These are phyloP conservation scores for Aspergillus asperescens DNA, from an alignment of 495 filamentous ascomycete species.

Conservation along the genomic window DNA sequence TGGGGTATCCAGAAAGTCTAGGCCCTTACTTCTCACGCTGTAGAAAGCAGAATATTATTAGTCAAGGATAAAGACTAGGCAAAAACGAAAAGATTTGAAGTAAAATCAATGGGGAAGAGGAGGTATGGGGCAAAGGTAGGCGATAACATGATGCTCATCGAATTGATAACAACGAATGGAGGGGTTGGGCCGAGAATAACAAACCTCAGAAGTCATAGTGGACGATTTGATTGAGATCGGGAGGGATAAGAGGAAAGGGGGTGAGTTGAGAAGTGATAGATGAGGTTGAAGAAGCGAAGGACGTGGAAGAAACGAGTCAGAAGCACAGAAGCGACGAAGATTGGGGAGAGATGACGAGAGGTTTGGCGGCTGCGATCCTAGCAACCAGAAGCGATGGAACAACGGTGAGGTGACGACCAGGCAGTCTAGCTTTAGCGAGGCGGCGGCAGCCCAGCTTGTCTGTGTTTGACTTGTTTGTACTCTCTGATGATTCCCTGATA, in stretches of 20 bases:
- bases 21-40: slow-evolving; percentile 79
- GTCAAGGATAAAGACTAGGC: slow-evolving; percentile 8
- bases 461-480: slow-evolving; percentile 23
- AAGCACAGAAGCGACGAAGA: slow-evolving; percentile 12
- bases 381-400: slow-evolving; percentile 17
- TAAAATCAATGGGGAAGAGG: slow-evolving; percentile 19
- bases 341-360: slow-evolving; percentile 19
- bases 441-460: slow-evolving; percentile 11
- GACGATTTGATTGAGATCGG: slow-evolving; percentile 12
- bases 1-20: slow-evolving; percentile 19
- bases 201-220: slow-evolving; percentile 48
- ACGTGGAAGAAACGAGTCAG: slow-evolving; percentile 9
- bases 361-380: slow-evolving; percentile 25
- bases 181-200: slow-evolving; percentile 35
- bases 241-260: slow-evolving; percentile 5
- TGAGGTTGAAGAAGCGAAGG: slow-evolving; percentile 5
- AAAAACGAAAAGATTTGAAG: slow-evolving; percentile 10
- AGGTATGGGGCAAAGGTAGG: neutral
- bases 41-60: slow-evolving; percentile 28
- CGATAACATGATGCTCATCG: slow-evolving; percentile 1
- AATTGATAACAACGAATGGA: slow-evolving; percentile 26
- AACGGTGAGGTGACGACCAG: slow-evolving; percentile 29
- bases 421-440: slow-evolving; percentile 25
- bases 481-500: too few species aligned
- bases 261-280: slow-evolving; percentile 8